Conservation (phyloP, 2,329 filamentous ascomycete species). For the Hypoxylon rubiginosum region DNA sequence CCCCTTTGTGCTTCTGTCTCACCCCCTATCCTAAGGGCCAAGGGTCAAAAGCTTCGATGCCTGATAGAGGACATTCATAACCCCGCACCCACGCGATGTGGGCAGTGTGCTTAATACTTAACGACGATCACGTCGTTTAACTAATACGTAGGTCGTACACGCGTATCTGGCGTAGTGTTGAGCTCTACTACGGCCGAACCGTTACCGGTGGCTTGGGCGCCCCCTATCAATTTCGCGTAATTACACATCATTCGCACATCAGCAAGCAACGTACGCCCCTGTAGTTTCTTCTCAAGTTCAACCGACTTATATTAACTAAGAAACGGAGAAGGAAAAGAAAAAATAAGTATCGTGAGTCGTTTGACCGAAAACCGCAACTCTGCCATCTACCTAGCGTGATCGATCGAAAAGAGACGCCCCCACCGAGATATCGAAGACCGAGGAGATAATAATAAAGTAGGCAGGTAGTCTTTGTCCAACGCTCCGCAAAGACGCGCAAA, state of each 20-base stretch:
- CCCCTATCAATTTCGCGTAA: neutral
- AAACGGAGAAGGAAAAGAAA: neutral
- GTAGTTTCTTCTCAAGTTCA: neutral
- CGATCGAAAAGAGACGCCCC: neutral
- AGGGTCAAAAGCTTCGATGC: no score
- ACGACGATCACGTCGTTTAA: no score
- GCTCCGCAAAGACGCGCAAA: neutral
- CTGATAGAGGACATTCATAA: no score
- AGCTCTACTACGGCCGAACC: neutral
- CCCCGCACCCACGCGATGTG: no score
- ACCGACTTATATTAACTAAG: neutral
- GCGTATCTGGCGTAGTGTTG: neutral
- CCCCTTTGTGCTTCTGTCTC: no score
- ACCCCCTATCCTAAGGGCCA: no score
- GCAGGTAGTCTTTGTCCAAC: neutral
- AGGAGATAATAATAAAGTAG: neutral
- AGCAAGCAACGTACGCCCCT: neutral
- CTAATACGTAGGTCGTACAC: neutral
- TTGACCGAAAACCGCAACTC: neutral
- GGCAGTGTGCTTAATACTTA: no score
- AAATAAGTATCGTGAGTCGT: constrained; percentile 1
- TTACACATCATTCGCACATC: neutral
- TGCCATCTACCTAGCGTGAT: neutral
- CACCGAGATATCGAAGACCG: constrained; percentile 1
- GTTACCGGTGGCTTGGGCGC: neutral